Percentiles rank a stretch among this genome's conserved stretches.
Conservation (phyloP, 140 eudicot species). For the Senecio squalidus region DNA sequence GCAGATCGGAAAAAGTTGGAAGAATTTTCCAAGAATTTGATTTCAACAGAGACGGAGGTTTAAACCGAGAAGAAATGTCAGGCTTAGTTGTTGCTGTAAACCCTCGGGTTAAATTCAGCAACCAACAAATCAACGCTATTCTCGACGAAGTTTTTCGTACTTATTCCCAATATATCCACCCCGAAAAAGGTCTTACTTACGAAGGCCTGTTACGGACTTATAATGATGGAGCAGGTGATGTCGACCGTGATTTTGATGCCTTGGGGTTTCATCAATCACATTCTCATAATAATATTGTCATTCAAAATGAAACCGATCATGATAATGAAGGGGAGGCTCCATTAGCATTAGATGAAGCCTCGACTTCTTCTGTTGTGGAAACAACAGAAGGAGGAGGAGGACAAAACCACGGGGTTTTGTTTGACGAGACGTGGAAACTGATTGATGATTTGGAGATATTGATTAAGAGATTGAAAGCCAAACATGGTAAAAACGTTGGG, state of each 20-base stretch:
- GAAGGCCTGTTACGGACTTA: constrained; percentile 89
- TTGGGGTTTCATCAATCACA: constrained; percentile 57
- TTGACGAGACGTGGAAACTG: constrained; percentile 90
- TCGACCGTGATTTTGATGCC: constrained; percentile 94
- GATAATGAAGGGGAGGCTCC: not conserved
- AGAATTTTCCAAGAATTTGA: constrained; percentile 82
- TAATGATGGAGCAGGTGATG: constrained; percentile 98
- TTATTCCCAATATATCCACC: constrained; percentile 74
- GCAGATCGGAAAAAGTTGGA: constrained; percentile 86
- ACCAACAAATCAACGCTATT: constrained; percentile 82
- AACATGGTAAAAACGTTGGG: constrained; percentile 52
- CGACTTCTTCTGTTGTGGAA: constrained; percentile 62
- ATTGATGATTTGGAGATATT: constrained; percentile 86
- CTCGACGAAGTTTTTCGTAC: constrained; percentile 93
- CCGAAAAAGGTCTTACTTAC: constrained; percentile 70
- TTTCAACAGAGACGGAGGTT: constrained; percentile 68
- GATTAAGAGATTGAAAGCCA: constrained; percentile 65
- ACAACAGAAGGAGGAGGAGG: constrained; percentile 57
- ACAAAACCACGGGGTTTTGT: constrained; percentile 81
- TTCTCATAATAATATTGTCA: constrained; percentile 10
- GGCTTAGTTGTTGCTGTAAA: constrained; percentile 89
- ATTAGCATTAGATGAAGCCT: constrained; percentile 57
- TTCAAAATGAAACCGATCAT: not conserved
- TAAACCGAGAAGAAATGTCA: constrained; percentile 85
- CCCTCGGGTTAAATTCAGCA: constrained; percentile 96